These are phyloP conservation scores for Taphrina communis DNA, from an alignment of 1,139 yeast genomes.

Conservation along the genomic window DNA sequence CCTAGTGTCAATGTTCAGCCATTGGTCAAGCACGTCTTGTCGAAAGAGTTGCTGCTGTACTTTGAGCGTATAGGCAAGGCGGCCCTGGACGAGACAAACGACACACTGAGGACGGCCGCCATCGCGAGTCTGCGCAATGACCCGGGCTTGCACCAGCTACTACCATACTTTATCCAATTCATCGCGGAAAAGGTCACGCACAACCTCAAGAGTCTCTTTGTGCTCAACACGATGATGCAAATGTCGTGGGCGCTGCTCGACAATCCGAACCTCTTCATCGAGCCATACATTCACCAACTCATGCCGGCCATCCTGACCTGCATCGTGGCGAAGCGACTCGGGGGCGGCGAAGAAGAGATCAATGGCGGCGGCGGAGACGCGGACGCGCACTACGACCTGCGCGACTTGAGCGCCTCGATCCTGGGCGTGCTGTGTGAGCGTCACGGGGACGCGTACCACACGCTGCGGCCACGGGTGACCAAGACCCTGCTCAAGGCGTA, in stretches of 20 bases:
- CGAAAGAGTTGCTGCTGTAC: constrained; percentile 90
- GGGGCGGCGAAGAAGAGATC: constrained; percentile 53
- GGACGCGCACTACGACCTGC: constrained; percentile 55
- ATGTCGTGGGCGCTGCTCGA: constrained; percentile 83
- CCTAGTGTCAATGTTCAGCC: constrained; percentile 63
- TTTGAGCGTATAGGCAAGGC: constrained; percentile 91
- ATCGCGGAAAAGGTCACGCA: constrained; percentile 95
- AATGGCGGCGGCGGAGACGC: constrained; percentile 46
- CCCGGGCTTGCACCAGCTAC: constrained; percentile 94
- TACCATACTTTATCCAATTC: constrained; percentile 94
- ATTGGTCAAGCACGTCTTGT: constrained; percentile 91
- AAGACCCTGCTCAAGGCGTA: constrained; percentile 90
- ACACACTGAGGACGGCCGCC: constrained; percentile 71
- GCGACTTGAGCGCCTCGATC: constrained; percentile 87
- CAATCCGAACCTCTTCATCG: constrained; percentile 85
- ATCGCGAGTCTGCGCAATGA: constrained; percentile 82
- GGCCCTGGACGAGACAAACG: constrained; percentile 60
- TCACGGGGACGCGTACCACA: constrained; percentile 85
- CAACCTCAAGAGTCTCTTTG: constrained; percentile 73
- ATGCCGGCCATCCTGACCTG: constrained; percentile 95
- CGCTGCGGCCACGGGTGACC: constrained; percentile 91
- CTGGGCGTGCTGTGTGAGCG: constrained; percentile 75
- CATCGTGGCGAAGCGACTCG: constrained; percentile 86
- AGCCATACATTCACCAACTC: constrained; percentile 90
- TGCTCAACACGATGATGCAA: constrained; percentile 86